Evolutionary conservation across 129 eudicot genomes (phyloP).

Genomic region (Helianthus tuberosus): DNA sequence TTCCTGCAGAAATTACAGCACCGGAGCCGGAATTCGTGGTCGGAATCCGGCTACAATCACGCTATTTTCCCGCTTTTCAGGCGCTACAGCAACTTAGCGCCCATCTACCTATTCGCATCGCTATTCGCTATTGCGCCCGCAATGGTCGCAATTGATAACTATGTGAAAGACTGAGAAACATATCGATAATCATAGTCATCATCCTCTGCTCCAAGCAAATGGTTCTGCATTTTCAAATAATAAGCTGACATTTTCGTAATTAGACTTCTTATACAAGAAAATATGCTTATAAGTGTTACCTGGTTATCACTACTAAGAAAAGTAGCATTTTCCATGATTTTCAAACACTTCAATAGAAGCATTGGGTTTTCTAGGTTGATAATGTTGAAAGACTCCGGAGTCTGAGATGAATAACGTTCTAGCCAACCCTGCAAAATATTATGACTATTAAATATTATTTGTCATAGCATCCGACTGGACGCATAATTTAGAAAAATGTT

Average conservation of each 20-base stretch:
- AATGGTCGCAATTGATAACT: no score
- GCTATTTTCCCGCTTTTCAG: no score
- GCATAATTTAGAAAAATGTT: not conserved
- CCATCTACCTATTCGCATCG: no score
- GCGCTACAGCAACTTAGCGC: no score
- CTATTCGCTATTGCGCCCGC: no score
- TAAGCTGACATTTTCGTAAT: conserved; percentile 9
- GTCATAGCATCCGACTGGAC: not conserved
- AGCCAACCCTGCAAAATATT: conserved; percentile 63
- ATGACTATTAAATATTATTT: no score
- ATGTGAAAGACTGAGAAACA: conserved; percentile 52
- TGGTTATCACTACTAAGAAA: conserved; percentile 86
- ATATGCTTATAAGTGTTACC: conserved; percentile 36
- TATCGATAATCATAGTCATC: conserved; percentile 49
- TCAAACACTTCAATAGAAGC: conserved; percentile 81
- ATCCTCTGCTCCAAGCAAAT: conserved; percentile 76
- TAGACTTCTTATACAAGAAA: conserved; percentile 6
- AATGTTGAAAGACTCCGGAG: conserved; percentile 42
- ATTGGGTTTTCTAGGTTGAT: conserved; percentile 57
- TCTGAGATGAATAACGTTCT: conserved; percentile 40
- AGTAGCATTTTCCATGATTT: conserved; percentile 93
- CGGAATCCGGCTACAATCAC: no score
- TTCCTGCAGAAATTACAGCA: no score
- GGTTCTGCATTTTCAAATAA: conserved; percentile 47
- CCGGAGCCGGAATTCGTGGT: no score